A percentile compares a stretch with the other conserved stretches of the same genome.
Conservation (phyloP, 1,284 basidiomycete genomes). For the Athelia sp. region DNA sequence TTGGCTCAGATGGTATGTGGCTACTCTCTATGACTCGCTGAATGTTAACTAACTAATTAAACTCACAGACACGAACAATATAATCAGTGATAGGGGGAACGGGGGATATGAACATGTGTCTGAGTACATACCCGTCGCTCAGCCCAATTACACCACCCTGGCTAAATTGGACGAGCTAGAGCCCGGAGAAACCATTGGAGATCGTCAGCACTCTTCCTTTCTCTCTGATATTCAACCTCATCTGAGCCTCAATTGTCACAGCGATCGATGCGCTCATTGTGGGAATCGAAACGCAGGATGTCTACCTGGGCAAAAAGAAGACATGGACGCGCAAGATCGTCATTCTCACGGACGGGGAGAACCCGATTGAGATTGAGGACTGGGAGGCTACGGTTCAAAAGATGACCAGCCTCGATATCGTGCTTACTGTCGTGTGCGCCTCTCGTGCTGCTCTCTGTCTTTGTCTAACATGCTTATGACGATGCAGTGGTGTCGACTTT, state of each 20-base stretch:
- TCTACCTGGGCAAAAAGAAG: conserved; percentile 57
- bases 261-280: conserved; percentile 88
- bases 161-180: conserved; percentile 65
- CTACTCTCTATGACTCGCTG: conserved; percentile 3
- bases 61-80: conserved; percentile 68
- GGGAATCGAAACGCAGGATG: conserved; percentile 71
- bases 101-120: conserved; percentile 75
- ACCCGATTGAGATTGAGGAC: conserved; percentile 63
- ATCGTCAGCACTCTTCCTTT: conserved; percentile 47
- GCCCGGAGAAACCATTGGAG: conserved; percentile 59
- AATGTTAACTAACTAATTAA: conserved; percentile 7
- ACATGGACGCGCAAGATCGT: conserved; percentile 81
- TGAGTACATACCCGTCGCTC: conserved; percentile 75
- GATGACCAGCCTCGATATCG: conserved; percentile 55
- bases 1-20: conserved; percentile 70
- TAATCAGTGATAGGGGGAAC: conserved; percentile 49
- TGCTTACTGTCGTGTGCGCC: conserved; percentile 64
- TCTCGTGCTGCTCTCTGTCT: background rate
- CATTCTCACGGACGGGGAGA: conserved; percentile 78
- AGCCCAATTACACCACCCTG: conserved; percentile 73
- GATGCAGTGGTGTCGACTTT: conserved; percentile 76
- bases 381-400: conserved; percentile 71
- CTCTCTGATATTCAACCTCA: background rate
- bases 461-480: conserved; percentile 7
- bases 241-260: conserved; percentile 24